phyloP scores from a whole-genome alignment of 352 stramenopile species.

The Phytopythium oedochilum region DNA sequence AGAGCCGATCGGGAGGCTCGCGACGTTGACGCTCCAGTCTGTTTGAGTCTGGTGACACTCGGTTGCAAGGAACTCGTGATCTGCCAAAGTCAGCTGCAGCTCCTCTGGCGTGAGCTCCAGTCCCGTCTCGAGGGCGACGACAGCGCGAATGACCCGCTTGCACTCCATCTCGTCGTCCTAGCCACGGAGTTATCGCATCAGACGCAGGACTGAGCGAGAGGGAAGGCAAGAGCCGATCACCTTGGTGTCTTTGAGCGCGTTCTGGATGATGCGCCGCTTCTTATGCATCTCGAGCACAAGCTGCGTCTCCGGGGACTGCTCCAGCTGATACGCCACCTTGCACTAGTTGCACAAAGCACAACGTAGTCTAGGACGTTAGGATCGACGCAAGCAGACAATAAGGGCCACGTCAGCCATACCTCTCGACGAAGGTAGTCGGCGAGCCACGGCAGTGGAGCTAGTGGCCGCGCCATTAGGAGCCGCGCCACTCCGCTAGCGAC shows the following conservation, averaged over 20 bases:
- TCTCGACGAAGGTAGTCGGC: conserved; percentile 52
- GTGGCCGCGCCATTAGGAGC: conserved; percentile 40
- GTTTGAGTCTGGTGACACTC: conserved; percentile 25
- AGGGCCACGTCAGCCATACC: conserved; percentile 8
- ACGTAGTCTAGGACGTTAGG: not conserved
- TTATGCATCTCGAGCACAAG: conserved; percentile 66
- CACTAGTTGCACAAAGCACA: conserved; percentile 25
- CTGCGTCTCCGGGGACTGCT: conserved; percentile 28
- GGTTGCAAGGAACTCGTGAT: conserved; percentile 35
- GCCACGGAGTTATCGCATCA: not conserved
- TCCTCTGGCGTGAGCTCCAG: conserved; percentile 36
- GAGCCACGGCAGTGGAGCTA: conserved; percentile 46
- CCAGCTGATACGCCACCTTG: conserved; percentile 49
- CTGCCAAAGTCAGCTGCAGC: conserved; percentile 18
- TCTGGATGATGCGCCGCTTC: conserved; percentile 61
- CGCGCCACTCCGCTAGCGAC: conserved; percentile 39
- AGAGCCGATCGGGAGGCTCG: not conserved
- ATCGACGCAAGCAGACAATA: not conserved
- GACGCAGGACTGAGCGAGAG: too few species aligned
- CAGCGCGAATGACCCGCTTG: conserved; percentile 41
- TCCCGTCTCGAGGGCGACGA: conserved; percentile 26
- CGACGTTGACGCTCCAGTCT: conserved; percentile 45
- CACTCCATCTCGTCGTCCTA: conserved; percentile 35
- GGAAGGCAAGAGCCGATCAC: too few species aligned
- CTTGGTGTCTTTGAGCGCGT: conserved; percentile 38